A percentile compares a stretch with the other conserved stretches of the same genome.
These are phyloP conservation scores for Blumeria hordei DNA, from an alignment of 2,329 filamentous ascomycete genomes.

Conservation along the genomic window DNA sequence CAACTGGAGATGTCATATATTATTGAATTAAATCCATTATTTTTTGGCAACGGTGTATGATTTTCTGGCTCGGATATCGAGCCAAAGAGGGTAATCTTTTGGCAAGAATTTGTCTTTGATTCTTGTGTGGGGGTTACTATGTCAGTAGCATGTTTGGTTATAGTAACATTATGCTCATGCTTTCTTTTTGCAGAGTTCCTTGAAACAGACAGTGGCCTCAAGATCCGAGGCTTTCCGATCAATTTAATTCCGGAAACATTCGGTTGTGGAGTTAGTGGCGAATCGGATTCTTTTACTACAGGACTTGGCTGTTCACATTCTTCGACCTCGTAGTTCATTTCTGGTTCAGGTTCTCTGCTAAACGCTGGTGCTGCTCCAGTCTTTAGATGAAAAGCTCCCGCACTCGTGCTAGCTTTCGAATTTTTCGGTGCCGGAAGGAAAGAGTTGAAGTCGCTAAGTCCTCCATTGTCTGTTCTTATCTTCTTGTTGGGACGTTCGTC, in stretches of 20 bases:
- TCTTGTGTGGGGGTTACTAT: no score
- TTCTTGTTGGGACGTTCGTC: conserved; percentile 47
- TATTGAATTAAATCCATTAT: conserved; percentile 25
- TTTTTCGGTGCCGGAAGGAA: conserved; percentile 68
- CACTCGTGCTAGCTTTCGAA: conserved; percentile 4
- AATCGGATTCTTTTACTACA: conserved; percentile 7
- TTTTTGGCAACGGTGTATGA: conserved; percentile 3
- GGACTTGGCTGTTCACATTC: conserved; percentile 9
- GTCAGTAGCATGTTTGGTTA: no score
- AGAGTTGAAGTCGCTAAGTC: conserved; percentile 64
- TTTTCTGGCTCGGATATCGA: conserved; percentile 21
- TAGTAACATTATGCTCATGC: conserved; percentile 2
- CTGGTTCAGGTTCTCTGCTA: conserved; percentile 27
- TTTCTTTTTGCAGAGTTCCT: conserved; percentile 50
- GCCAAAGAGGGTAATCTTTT: conserved; percentile 45
- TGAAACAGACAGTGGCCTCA: conserved; percentile 68
- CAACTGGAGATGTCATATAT: conserved; percentile 17
- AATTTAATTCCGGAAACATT: conserved; percentile 37
- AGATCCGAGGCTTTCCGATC: conserved; percentile 62
- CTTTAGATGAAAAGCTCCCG: conserved; percentile 25
- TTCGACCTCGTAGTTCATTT: conserved; percentile 8
- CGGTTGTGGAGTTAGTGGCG: conserved; percentile 17
- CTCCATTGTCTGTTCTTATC: conserved; percentile 32
- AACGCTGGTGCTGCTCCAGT: conserved; percentile 71
- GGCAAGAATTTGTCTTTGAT: no score